A percentile compares a stretch with the other conserved stretches of the same genome.
Conservation (phyloP, 2,329 filamentous ascomycete species). For the Dendryphion nanum region DNA sequence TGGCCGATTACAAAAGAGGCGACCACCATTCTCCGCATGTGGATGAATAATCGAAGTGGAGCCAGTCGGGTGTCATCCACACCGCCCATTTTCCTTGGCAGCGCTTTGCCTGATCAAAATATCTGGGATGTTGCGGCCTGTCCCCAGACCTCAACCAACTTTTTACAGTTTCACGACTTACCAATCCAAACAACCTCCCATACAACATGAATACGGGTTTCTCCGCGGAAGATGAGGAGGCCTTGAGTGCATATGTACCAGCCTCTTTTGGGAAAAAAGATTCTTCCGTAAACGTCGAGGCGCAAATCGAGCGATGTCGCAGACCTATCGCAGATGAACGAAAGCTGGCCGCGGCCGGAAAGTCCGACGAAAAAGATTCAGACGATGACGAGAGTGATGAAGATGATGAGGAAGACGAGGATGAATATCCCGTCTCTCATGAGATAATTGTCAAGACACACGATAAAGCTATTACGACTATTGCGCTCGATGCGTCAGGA, state of each 20-base stretch:
- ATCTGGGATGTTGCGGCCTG: too few relatives aligned
- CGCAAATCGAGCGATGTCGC: constrained; percentile 78
- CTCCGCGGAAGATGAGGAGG: constrained; percentile 56
- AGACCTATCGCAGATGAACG: constrained; percentile 50
- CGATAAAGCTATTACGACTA: constrained; percentile 78
- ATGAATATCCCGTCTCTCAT: constrained; percentile 90
- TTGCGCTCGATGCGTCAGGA: constrained; percentile 81
- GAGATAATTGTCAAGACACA: constrained; percentile 92
- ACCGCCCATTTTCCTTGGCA: too few relatives aligned
- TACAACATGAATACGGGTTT: constrained; percentile 22
- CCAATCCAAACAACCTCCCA: too few relatives aligned
- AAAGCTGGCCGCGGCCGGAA: constrained; percentile 24
- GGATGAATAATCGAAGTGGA: too few relatives aligned
- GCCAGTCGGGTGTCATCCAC: too few relatives aligned
- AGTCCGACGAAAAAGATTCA: constrained; percentile 29
- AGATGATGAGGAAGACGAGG: constrained; percentile 65
- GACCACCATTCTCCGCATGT: too few relatives aligned
- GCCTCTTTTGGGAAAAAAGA: constrained; percentile 81
- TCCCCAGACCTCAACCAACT: too few relatives aligned
- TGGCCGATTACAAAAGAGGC: too few relatives aligned
- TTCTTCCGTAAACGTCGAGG: constrained; percentile 69
- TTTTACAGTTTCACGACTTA: too few relatives aligned
- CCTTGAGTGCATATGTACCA: constrained; percentile 75
- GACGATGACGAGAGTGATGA: constrained; percentile 54
- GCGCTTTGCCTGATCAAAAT: too few relatives aligned